Base-by-base conservation (phyloP, 1,284 basidiomycete species). In the Trichosporon faecale region DNA sequence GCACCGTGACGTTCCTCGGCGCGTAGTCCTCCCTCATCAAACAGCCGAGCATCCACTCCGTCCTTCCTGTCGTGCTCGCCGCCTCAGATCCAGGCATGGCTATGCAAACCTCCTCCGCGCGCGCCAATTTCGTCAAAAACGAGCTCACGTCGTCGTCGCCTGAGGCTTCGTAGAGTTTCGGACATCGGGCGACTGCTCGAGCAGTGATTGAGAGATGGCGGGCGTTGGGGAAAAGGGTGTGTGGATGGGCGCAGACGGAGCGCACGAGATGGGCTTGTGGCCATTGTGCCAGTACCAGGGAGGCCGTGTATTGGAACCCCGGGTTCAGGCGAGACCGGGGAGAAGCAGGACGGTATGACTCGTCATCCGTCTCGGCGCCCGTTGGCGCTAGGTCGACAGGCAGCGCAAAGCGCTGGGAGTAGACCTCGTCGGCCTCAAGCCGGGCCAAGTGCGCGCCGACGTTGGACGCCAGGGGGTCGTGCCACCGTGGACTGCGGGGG, bases 91-190 rank as follows among this genome's bases (percentile, higher is more conserved):
- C n/a, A 1, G 57, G 57, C 29, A 31, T 31, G 27, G 27, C 57
- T 16, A 61, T 18, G 57, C 57, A 61, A 29, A 61, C 27, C 3
- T 61, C 16, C 29, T 29, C 27, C 14, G 57, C 57, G 27, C 57
- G 57, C 27, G 57, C 57, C 14, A 61, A 29, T 1, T 7, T 12
- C 16, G 57, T 31, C 3, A 61, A 18, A 29, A 61, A 40, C 16
- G 16, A 16, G 40, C 25, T 25, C 27, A 25, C 57, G 37, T 61
- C 35, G 40, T 23, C 44, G 6, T 70, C 68, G 11, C 57, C 69
- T 6, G 60, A 31, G 7, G 66, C 73, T 1, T 60, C 57, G 57
- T 31, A 18, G 16, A 60, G 57, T n/a, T 33, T 31, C 57, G 57
- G 57, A 31, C 57, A 61, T 3, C 57, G 57, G 16, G 57, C 57